phyloP scores from a whole-genome alignment of 1,284 basidiomycete species.

The Cryptococcus sp. region DNA sequence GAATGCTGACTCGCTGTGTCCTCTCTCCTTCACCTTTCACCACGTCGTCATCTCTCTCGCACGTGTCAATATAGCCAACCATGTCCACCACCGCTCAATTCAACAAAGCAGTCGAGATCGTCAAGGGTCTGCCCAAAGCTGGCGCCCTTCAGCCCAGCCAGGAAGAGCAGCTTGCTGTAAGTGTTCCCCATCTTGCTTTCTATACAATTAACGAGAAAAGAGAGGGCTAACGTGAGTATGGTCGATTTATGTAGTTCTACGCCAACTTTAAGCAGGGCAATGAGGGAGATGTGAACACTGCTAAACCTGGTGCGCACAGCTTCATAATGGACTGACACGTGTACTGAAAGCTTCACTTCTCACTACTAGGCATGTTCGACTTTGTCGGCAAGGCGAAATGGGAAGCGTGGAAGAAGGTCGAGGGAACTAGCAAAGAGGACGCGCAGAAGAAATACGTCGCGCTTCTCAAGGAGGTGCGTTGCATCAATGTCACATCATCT shows the following conservation, averaged over 20 bases:
- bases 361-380: constrained; percentile 43
- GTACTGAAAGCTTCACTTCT: neutral
- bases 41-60: no score
- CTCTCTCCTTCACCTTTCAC: no score
- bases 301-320: constrained; percentile 39
- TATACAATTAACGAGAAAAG: constrained; percentile 1
- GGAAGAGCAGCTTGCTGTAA: constrained; percentile 73
- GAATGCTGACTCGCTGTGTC: no score
- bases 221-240: neutral
- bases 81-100: constrained; percentile 43
- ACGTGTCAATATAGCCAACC: constrained; percentile 1
- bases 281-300: constrained; percentile 58
- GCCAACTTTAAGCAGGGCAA: constrained; percentile 87
- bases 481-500: neutral
- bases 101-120: constrained; percentile 74
- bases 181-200: constrained; percentile 17
- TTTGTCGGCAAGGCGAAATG: constrained; percentile 53
- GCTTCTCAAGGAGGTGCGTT: constrained; percentile 66
- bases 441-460: constrained; percentile 72
- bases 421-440: constrained; percentile 70
- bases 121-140: constrained; percentile 68
- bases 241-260: constrained; percentile 69
- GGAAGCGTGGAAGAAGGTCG: constrained; percentile 82
- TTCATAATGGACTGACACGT: neutral
- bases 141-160: constrained; percentile 74